These are phyloP conservation scores for Royoungia palumana DNA, from an alignment of 768 basidiomycete genomes.

Conservation along the genomic window DNA sequence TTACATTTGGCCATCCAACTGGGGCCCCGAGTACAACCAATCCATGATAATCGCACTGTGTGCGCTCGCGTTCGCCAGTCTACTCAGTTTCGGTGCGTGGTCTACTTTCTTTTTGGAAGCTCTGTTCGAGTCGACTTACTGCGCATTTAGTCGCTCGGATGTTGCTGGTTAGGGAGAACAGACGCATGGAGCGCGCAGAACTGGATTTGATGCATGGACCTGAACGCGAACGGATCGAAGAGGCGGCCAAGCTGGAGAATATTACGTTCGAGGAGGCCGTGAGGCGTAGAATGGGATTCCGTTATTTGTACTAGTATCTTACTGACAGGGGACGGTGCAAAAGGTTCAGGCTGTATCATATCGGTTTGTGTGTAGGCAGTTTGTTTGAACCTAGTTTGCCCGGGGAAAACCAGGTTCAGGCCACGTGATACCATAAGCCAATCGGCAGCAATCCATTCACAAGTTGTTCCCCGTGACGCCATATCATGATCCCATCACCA, in stretches of 20 bases:
- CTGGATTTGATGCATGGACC: conserved; percentile 42
- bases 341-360: too few species aligned
- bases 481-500: too few species aligned
- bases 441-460: too few species aligned
- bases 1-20: conserved; percentile 57
- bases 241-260: conserved; percentile 57
- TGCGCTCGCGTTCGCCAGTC: conserved; percentile 32
- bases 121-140: not conserved
- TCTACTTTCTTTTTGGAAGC: not conserved
- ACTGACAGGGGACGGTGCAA: too few species aligned
- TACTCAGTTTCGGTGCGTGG: conserved; percentile 36
- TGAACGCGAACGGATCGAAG: conserved; percentile 48
- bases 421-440: too few species aligned
- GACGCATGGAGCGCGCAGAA: conserved; percentile 48
- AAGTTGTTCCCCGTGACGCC: too few species aligned
- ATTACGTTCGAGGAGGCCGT: conserved; percentile 60
- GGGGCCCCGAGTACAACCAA: conserved; percentile 60
- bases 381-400: too few species aligned
- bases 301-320: conserved; percentile 47
- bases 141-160: conserved; percentile 36
- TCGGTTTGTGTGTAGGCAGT: too few species aligned
- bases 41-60: conserved; percentile 54
- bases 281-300: conserved; percentile 53
- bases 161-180: conserved; percentile 48
- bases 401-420: too few species aligned